phyloP scores from a whole-genome alignment of 2,329 filamentous ascomycete species.

The Aureobasidium namibiae region DNA sequence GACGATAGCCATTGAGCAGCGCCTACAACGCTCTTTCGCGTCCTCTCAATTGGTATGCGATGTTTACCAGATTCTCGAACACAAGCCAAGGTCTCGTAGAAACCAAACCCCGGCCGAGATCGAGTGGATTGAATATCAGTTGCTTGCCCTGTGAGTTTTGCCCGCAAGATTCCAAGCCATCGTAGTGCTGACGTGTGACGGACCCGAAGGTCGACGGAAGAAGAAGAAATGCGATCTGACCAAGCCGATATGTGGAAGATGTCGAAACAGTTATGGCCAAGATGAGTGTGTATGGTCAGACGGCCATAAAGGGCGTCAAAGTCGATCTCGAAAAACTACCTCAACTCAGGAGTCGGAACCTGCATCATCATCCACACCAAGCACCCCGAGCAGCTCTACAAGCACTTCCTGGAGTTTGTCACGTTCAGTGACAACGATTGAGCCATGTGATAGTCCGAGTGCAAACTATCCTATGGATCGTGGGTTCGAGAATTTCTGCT shows the following conservation, averaged over 20 bases:
- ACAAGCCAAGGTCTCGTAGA: constrained; percentile 12
- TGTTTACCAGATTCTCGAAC: constrained; percentile 17
- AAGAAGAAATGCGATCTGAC: constrained; percentile 19
- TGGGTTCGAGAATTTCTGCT: background rate
- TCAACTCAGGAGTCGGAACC: background rate
- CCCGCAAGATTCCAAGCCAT: background rate
- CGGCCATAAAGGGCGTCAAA: background rate
- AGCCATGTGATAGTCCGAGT: too few relatives aligned
- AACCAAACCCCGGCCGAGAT: constrained; percentile 3
- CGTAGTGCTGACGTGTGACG: background rate
- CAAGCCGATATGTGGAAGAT: constrained; percentile 16
- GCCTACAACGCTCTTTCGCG: background rate
- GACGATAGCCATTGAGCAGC: background rate
- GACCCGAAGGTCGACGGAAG: constrained; percentile 17
- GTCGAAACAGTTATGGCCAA: constrained; percentile 14
- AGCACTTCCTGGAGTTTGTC: background rate
- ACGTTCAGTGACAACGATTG: background rate
- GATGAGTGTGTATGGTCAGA: background rate
- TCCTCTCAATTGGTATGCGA: background rate
- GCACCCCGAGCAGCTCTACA: background rate
- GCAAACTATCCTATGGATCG: background rate
- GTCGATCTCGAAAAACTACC: background rate
- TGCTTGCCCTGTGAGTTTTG: constrained; percentile 18
- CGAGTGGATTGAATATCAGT: constrained; percentile 7
- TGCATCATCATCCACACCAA: background rate